These are phyloP conservation scores for Xanthoceras sorbifolium DNA, from an alignment of 345 rosid species.

Conservation along the genomic window DNA sequence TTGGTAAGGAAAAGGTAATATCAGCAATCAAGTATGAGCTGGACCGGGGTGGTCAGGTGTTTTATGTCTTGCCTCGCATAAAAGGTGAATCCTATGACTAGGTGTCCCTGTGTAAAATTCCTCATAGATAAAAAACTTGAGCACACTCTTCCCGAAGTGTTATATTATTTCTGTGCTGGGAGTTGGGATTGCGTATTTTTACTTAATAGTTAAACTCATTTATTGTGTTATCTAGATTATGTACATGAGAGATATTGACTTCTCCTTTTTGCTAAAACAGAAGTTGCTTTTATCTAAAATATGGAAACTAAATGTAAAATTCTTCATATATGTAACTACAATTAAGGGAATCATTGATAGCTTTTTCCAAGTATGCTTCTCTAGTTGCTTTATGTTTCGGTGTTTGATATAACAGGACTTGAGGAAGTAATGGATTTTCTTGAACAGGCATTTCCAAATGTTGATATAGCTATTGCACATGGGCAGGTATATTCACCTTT, in stretches of 20 bases:
- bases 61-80: constrained; percentile 93
- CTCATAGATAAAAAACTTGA: constrained; percentile 2
- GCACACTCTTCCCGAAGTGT: background rate
- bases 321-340: background rate
- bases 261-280: background rate
- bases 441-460: constrained; percentile 66
- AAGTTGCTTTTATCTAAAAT: background rate
- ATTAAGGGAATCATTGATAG: background rate
- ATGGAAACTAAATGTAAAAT: background rate
- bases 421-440: constrained; percentile 85
- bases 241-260: background rate
- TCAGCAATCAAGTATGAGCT: constrained; percentile 79
- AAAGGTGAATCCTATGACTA: constrained; percentile 54
- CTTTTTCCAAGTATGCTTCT: background rate
- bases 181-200: background rate
- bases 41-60: constrained; percentile 91
- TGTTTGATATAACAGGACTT: constrained; percentile 62
- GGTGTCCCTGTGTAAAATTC: background rate
- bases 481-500: constrained; percentile 62
- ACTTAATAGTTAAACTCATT: background rate
- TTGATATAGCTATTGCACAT: constrained; percentile 87
- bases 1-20: constrained; percentile 58
- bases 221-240: background rate
- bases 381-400: constrained; percentile 11
- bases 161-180: background rate